phyloP scores from a whole-genome alignment of 1,284 basidiomycete genomes.

The Ceratorhiza oryzae-sativae region DNA sequence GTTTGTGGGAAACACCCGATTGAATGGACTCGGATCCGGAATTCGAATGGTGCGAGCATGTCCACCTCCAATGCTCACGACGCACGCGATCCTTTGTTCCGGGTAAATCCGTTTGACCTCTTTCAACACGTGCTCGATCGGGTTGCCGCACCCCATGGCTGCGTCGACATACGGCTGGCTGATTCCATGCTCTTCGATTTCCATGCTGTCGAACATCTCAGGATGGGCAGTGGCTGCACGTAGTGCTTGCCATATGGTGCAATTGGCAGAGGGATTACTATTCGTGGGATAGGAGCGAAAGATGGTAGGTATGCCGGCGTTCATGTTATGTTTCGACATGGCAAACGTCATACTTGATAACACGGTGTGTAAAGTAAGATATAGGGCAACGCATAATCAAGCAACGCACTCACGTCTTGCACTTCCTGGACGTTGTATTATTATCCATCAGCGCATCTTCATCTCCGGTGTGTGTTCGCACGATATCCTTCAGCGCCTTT shows the following conservation, averaged over 20 bases:
- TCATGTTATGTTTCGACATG: slow-evolving; percentile 24
- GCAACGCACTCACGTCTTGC: background rate
- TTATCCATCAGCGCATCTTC: slow-evolving; percentile 1
- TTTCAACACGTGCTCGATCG: slow-evolving; percentile 15
- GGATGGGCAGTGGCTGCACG: slow-evolving; percentile 22
- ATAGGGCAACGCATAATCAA: too few species aligned
- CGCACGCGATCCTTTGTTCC: background rate
- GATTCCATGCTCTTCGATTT: background rate
- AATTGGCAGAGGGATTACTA: background rate
- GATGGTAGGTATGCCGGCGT: slow-evolving; percentile 1
- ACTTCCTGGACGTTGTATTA: background rate
- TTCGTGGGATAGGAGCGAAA: slow-evolving; percentile 14
- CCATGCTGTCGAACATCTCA: slow-evolving; percentile 19
- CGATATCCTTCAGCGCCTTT: background rate
- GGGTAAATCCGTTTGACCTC: slow-evolving; percentile 15
- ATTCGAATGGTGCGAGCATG: background rate
- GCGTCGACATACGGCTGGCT: slow-evolving; percentile 7
- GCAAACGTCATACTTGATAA: slow-evolving; percentile 12
- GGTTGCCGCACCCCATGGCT: slow-evolving; percentile 33
- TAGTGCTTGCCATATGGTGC: slow-evolving; percentile 13
- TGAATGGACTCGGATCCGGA: background rate
- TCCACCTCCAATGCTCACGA: slow-evolving; percentile 30
- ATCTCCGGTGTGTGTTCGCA: background rate
- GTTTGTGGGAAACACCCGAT: background rate
- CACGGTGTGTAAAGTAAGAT: background rate